Base-by-base conservation (phyloP, 1,284 basidiomycete species). In the Cutaneotrichosporon mucoides region DNA sequence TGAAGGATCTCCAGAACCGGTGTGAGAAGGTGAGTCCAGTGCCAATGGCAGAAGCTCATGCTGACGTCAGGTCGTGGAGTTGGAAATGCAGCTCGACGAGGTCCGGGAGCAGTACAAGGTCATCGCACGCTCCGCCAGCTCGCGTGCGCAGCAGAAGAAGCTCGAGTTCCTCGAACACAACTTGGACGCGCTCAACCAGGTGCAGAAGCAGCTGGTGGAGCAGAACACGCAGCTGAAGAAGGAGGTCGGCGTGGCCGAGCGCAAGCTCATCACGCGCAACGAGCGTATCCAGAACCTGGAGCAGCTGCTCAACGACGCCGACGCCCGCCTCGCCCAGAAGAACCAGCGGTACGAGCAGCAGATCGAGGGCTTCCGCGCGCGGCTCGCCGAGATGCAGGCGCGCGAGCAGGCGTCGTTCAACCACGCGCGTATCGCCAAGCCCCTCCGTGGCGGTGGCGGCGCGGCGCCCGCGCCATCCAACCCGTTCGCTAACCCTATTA, bases 31-130 rank as follows among this genome's bases (percentile, higher is more conserved):
- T 91, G 58, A 64, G 81, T 57, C 34, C 24, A 2, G 24, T 24
- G 24, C 24, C 24, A 24, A 37, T n/a, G n/a, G 2, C 24, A 42
- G 16, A 40, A 4, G 13, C 4, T 1, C 8, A 5, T 37, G 57
- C 58, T 62, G 36, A 63, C 63, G 66, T 13, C 69, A 95, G 92
- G 94, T 99, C 46, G 95, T 99, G 60, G 96, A 99, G 79, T 86
- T 99, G 51, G 96, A 99, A 79, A 98, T 99, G 68, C 95, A 98
- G 76, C 82, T 99, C 44, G 96, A 99, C 75, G 96, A 99, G 76
- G 92, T 96, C 77, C 92, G 92, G 77, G 96, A 99, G 79, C 94
- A 99, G 76, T 99, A 99, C 81, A 95, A 94, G 82, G 95, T 96
- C 70, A 92, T 99, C 56, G 92, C 98, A 67, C 88, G 93, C 64